These are phyloP conservation scores for Serendipita sp. DNA, from an alignment of 768 basidiomycete genomes.

Conservation along the genomic window DNA sequence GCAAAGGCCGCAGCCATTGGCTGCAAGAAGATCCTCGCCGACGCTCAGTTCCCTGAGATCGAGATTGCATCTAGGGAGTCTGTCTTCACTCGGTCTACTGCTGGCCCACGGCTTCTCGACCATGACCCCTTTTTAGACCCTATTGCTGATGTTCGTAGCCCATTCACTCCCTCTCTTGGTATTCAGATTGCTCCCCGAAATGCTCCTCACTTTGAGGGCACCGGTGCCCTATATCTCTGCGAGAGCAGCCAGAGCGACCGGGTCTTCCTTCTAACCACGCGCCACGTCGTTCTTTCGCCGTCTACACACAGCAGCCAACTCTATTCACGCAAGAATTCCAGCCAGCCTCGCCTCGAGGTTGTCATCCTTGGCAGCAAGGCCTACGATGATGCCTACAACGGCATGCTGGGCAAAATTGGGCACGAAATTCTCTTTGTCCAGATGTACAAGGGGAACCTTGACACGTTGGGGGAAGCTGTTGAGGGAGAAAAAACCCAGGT, in stretches of 20 bases:
- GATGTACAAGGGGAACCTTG: constrained; percentile 14
- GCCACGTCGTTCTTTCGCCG: constrained; percentile 22
- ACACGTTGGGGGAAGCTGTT: constrained; percentile 4
- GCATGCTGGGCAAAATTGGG: constrained; percentile 10
- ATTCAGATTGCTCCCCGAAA: constrained; percentile 21
- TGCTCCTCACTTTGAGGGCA: constrained; percentile 22
- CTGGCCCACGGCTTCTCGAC: constrained; percentile 15
- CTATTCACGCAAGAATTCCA: constrained; percentile 10
- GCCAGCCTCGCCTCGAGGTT: constrained; percentile 12
- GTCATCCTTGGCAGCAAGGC: not conserved
- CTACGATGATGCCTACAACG: constrained; percentile 15
- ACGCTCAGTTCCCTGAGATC: constrained; percentile 20
- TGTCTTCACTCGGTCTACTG: constrained; percentile 14
- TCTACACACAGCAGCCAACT: constrained; percentile 13
- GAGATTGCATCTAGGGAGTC: constrained; percentile 24
- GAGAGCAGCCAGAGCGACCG: constrained; percentile 21
- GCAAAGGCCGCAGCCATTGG: constrained; percentile 18
- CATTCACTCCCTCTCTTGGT: constrained; percentile 25
- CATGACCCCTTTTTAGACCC: constrained; percentile 13
- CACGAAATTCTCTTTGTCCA: not conserved
- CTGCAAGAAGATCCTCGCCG: constrained; percentile 19
- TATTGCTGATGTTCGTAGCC: constrained; percentile 14
- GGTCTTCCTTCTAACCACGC: constrained; percentile 20
- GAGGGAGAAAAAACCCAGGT: not conserved
- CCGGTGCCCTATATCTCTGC: constrained; percentile 24